Evolutionary conservation across 306 rosid genomes (phyloP).

Genomic region (Pueraria montana): DNA sequence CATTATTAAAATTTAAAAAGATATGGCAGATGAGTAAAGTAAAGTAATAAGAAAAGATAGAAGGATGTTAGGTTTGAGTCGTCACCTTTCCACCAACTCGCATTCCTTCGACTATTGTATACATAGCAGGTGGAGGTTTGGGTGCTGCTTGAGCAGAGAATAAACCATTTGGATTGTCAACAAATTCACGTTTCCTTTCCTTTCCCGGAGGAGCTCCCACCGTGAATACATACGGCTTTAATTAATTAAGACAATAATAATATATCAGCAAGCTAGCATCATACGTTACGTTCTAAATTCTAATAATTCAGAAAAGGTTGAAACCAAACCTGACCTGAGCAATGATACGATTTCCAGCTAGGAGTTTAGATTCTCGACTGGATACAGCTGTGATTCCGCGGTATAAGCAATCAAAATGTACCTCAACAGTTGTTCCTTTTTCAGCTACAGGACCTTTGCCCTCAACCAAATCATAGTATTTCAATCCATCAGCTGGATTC

Average conservation of each 20-base stretch:
- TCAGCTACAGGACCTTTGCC: conserved; percentile 85
- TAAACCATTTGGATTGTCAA: conserved; percentile 90
- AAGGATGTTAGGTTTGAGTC: not conserved
- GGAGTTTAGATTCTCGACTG: conserved; percentile 91
- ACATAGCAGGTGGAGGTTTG: conserved; percentile 92
- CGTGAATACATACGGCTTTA: conserved; percentile 85
- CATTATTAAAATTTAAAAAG: too few relatives aligned
- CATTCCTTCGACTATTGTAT: conserved; percentile 84
- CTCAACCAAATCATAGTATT: conserved; percentile 85
- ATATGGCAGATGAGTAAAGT: not conserved
- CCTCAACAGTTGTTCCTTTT: conserved; percentile 86
- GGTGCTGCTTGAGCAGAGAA: conserved; percentile 99
- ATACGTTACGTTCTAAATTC: too few relatives aligned
- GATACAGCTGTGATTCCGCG: conserved; percentile 87
- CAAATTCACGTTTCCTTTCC: conserved; percentile 94
- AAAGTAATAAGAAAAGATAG: not conserved
- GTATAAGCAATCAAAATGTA: conserved; percentile 91
- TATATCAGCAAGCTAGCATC: too few relatives aligned
- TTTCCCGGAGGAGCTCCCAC: conserved; percentile 93
- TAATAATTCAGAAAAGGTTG: too few relatives aligned
- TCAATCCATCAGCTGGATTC: conserved; percentile 89
- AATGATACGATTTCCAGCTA: conserved; percentile 90
- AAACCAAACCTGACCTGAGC: conserved; percentile 94
- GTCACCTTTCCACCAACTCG: conserved; percentile 90
- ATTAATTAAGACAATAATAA: too few relatives aligned